Base-by-base conservation (phyloP, 129 eudicot species). In the Deinandra increscens region DNA sequence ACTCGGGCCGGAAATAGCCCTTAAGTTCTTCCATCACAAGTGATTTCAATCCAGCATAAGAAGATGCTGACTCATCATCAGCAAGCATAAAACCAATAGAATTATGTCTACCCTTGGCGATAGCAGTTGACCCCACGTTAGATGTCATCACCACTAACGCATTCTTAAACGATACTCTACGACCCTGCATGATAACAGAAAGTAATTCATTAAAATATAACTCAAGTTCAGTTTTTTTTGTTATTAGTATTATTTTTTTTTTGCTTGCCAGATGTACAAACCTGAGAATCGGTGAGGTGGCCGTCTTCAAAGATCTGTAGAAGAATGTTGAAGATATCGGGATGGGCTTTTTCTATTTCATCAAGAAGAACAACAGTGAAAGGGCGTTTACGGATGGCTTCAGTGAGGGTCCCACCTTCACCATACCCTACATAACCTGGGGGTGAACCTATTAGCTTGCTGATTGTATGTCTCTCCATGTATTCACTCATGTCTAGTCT, bases 381-480 rank as follows among this genome's bases (percentile, higher is more conserved):
- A 62, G 96, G 97, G 50, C 82, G 80, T 66, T 74, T 88, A 70
- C 97, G 82, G 55, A 91, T 87, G 61, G 97, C 93, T 84, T 91
- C 97, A 1, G 97, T 91, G 8, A 91, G 96, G 44, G 85, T 80
- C 36, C 97, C 97, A 51, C 97, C 97, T 71, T 88, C 96, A 39
- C 95, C 95, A 46, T 91, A 91, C 70, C 97, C 97, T 65, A 88
- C 93, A 31, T 88, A 91, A 53, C 97, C 97, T 5, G 97, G 97
- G 34, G 97, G 96, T 33, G 96, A 88, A 31, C 97, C 97, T 18
- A 91, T 91, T 68, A 91, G 72, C 80, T 85, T 91, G 88, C 95
- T 87, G 38, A 91, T 90, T 2, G 96, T 91, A 80, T 91, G 97
- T 50, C 90, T 81, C 84, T 91, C 97, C 97, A 91, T 91, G 74